A percentile compares a stretch with the other conserved stretches of the same genome.
phyloP scores from a whole-genome alignment of 257 asterid species.

The Forsythia suspensa region DNA sequence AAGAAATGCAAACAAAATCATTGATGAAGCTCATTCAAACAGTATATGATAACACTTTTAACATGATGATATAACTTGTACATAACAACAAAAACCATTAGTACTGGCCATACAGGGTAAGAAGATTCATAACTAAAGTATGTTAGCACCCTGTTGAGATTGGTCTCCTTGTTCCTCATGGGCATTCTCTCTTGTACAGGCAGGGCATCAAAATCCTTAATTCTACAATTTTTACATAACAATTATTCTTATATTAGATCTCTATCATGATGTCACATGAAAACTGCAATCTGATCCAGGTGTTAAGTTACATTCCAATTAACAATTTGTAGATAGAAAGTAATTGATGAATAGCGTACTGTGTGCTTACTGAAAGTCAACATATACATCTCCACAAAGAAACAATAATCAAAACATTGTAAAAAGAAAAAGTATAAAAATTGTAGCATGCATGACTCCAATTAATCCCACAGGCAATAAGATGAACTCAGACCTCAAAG shows the following conservation, averaged over 20 bases:
- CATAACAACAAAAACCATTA: background rate
- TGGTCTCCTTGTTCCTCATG: background rate
- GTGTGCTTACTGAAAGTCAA: background rate
- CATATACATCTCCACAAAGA: background rate
- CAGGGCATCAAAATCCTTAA: background rate
- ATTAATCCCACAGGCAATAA: slow-evolving; percentile 14
- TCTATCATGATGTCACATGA: background rate
- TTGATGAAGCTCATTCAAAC: background rate
- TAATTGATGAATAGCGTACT: background rate
- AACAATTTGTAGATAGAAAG: background rate
- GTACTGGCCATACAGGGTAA: background rate
- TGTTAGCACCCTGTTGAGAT: background rate
- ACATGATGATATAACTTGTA: background rate
- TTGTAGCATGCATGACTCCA: background rate
- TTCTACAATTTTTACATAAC: background rate
- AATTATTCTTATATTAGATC: background rate
- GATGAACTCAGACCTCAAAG: background rate
- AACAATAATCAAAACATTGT: background rate
- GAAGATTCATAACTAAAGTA: background rate
- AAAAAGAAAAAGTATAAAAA: background rate
- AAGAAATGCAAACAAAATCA: background rate
- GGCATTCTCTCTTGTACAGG: background rate
- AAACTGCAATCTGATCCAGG: background rate
- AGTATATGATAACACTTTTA: background rate
- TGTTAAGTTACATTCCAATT: background rate